Conservation (phyloP, 345 rosid species). For the Syzygium aromaticum region DNA sequence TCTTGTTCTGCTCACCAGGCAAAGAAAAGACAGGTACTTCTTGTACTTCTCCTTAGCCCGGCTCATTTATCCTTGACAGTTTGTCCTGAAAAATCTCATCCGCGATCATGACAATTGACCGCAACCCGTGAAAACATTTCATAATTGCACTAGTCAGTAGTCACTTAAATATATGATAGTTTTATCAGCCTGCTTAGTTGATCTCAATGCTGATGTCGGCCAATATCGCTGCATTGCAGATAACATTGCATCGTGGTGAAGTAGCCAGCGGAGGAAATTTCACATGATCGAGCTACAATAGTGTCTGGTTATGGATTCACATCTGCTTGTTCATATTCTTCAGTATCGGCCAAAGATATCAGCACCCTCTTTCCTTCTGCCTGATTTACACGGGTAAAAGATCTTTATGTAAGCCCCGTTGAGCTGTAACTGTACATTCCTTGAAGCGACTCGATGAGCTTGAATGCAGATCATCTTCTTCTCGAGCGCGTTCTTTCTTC, state of each 20-base stretch:
- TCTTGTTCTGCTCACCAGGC: slow-evolving; percentile 51
- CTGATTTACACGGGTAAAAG: not conserved
- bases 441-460: not conserved
- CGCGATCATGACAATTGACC: not conserved
- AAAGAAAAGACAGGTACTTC: slow-evolving; percentile 28
- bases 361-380: not conserved
- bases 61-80: not conserved
- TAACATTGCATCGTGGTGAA: not conserved
- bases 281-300: not conserved
- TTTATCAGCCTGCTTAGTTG: not conserved
- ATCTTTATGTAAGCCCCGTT: not conserved
- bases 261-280: not conserved
- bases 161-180: not conserved
- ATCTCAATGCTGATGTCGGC: not conserved
- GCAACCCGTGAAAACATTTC: not conserved
- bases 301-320: not conserved
- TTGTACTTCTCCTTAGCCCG: not conserved
- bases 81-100: not conserved
- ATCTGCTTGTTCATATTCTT: not conserved
- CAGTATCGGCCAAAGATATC: not conserved
- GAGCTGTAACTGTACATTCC: not conserved
- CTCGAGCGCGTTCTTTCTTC: not conserved
- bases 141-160: not conserved
- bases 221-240: not conserved
- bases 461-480: not conserved